Conservation (phyloP, 176 grass and related monocot genomes). For the Zea mays region DNA sequence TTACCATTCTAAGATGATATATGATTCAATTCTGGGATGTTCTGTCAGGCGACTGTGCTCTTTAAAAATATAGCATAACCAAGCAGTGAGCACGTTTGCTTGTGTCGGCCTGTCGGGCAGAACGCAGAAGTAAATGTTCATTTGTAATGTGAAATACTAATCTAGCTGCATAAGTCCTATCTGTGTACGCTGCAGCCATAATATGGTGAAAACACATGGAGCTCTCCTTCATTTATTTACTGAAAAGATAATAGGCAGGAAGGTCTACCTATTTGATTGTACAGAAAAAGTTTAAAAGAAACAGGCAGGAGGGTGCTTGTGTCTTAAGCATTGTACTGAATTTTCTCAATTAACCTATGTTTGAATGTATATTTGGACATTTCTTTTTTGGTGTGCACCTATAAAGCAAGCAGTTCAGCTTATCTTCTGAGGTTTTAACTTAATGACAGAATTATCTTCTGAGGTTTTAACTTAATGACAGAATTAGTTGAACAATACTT, state of each 20-base stretch:
- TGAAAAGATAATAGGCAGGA: neutral
- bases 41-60: neutral
- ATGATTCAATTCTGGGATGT: neutral
- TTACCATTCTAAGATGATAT: neutral
- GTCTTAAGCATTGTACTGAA: constrained; percentile 1
- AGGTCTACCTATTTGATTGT: neutral
- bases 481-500: constrained; percentile 29
- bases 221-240: neutral
- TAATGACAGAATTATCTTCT: constrained; percentile 7
- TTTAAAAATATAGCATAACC: neutral
- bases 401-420: constrained; percentile 5
- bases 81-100: neutral
- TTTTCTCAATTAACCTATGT: neutral
- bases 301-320: neutral
- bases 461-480: neutral
- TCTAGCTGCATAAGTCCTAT: constrained; percentile 12
- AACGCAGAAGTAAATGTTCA: constrained; percentile 2
- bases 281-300: neutral
- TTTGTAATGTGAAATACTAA: constrained; percentile 13
- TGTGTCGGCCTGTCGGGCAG: too few relatives aligned
- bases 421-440: constrained; percentile 13
- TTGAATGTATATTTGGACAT: neutral
- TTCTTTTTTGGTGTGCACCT: constrained; percentile 12
- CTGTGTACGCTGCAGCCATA: neutral
- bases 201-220: neutral